Evolutionary conservation across 1,284 basidiomycete genomes (phyloP).

Genomic region (Anthracocystis walkeri): DNA sequence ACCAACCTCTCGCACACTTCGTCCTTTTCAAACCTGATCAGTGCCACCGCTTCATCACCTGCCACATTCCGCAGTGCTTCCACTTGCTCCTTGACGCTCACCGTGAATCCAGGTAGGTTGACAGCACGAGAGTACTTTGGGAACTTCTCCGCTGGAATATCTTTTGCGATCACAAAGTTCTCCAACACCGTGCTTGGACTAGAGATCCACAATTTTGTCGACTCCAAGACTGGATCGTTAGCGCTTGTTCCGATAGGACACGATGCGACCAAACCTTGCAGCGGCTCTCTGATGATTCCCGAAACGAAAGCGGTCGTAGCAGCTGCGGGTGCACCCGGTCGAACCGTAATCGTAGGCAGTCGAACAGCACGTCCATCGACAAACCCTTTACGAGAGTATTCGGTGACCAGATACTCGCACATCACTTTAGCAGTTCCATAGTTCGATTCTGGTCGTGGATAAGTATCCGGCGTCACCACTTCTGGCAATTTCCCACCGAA

Average conservation of each 20-base stretch:
- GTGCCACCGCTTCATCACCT: constrained; percentile 39
- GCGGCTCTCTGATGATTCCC: constrained; percentile 52
- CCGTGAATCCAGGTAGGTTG: constrained; percentile 53
- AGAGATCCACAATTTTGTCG: constrained; percentile 38
- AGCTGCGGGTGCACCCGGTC: constrained; percentile 48
- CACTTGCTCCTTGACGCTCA: constrained; percentile 45
- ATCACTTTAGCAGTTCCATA: constrained; percentile 57
- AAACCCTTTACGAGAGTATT: constrained; percentile 52
- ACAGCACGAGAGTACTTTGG: constrained; percentile 31
- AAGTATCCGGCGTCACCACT: constrained; percentile 39
- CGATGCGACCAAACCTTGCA: constrained; percentile 36
- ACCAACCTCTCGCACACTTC: constrained; percentile 52
- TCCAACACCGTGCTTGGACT: constrained; percentile 44
- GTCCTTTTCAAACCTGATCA: constrained; percentile 56
- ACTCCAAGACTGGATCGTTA: constrained; percentile 36
- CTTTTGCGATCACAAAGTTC: constrained; percentile 50
- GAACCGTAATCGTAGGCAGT: constrained; percentile 48
- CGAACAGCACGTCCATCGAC: constrained; percentile 47
- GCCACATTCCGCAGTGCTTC: constrained; percentile 48
- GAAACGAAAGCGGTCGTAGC: constrained; percentile 56
- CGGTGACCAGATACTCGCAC: constrained; percentile 53
- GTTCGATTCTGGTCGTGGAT: constrained; percentile 44
- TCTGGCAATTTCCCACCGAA: constrained; percentile 51
- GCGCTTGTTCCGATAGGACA: constrained; percentile 48
- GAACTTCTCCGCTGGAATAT: constrained; percentile 26